Percentiles rank a stretch among this genome's conserved stretches.
Evolutionary conservation across 305 asterid genomes (phyloP).

Genomic region (Rubia tinctorum): DNA sequence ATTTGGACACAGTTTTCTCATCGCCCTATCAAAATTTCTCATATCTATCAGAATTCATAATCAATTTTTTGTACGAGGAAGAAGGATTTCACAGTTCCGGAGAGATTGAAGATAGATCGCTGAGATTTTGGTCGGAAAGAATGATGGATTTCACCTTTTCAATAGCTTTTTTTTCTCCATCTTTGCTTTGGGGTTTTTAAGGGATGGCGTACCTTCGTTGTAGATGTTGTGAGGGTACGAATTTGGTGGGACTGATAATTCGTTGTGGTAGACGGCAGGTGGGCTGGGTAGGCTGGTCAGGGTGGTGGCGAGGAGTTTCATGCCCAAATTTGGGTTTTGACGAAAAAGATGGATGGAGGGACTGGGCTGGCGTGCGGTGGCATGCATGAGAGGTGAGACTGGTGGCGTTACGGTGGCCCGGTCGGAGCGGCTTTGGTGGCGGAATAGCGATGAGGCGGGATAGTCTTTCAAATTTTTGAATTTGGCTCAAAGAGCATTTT

Average conservation of each 20-base stretch:
- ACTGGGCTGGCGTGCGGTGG: too few species aligned
- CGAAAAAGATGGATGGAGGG: too few species aligned
- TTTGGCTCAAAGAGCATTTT: too few species aligned
- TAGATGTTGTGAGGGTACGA: conserved; percentile 25
- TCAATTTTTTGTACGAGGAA: conserved; percentile 4
- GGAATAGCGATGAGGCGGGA: too few species aligned
- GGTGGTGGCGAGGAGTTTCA: too few species aligned
- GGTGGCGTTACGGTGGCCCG: too few species aligned
- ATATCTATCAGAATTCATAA: neutral
- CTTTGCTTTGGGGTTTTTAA: neutral
- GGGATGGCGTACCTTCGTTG: conserved; percentile 20
- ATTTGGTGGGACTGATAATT: conserved; percentile 18
- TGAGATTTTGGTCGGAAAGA: conserved; percentile 4
- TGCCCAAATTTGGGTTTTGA: too few species aligned
- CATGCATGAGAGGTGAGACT: too few species aligned
- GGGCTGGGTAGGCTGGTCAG: too few species aligned
- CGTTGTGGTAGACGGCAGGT: neutral
- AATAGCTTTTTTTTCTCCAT: neutral
- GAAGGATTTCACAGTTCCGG: conserved; percentile 5
- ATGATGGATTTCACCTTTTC: neutral
- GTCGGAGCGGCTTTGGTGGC: too few species aligned
- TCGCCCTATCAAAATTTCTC: conserved; percentile 10
- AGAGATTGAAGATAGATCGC: neutral
- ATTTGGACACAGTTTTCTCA: conserved; percentile 78
- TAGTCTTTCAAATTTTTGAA: too few species aligned